A percentile compares a stretch with the other conserved stretches of the same genome.
Evolutionary conservation across 148 eudicot species (phyloP).

Genomic region (Selenicereus undatus): DNA sequence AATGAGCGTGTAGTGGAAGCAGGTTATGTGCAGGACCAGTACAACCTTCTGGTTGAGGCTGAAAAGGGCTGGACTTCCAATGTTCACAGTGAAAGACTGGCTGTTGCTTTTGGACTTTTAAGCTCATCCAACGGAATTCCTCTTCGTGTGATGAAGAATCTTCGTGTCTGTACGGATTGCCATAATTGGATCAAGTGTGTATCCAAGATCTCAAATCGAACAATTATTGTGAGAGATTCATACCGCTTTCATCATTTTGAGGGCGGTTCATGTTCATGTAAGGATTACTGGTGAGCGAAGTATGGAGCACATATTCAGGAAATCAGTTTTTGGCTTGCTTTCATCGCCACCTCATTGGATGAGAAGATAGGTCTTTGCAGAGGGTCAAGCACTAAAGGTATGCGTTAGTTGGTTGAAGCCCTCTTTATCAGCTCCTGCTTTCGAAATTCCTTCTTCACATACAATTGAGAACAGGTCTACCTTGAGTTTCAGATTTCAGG

Average conservation of each 20-base stretch:
- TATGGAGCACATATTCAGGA: not conserved
- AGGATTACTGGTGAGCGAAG: constrained; percentile 60
- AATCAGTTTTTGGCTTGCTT: not conserved
- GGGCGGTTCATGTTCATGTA: constrained; percentile 70
- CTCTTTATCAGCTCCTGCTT: not conserved
- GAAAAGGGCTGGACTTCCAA: constrained; percentile 44
- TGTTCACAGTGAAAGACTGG: constrained; percentile 81
- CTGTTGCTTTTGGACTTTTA: constrained; percentile 71
- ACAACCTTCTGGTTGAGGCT: constrained; percentile 43
- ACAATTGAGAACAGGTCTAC: not conserved
- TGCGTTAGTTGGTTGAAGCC: constrained; percentile 5
- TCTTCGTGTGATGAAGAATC: constrained; percentile 72
- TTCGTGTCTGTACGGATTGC: constrained; percentile 86
- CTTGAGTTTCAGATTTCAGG: not conserved
- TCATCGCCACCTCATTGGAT: not conserved
- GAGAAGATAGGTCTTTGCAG: constrained; percentile 5
- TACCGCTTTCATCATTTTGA: constrained; percentile 85
- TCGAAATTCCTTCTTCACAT: not conserved
- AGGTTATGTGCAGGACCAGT: constrained; percentile 55
- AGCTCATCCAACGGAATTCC: constrained; percentile 53
- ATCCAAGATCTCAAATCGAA: constrained; percentile 51
- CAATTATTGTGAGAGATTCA: constrained; percentile 72
- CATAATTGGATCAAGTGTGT: constrained; percentile 83
- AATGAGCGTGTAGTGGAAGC: constrained; percentile 45
- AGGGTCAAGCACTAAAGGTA: constrained; percentile 1